These are phyloP conservation scores for Eucalyptus regnans DNA, from an alignment of 345 rosid species.

Conservation along the genomic window DNA sequence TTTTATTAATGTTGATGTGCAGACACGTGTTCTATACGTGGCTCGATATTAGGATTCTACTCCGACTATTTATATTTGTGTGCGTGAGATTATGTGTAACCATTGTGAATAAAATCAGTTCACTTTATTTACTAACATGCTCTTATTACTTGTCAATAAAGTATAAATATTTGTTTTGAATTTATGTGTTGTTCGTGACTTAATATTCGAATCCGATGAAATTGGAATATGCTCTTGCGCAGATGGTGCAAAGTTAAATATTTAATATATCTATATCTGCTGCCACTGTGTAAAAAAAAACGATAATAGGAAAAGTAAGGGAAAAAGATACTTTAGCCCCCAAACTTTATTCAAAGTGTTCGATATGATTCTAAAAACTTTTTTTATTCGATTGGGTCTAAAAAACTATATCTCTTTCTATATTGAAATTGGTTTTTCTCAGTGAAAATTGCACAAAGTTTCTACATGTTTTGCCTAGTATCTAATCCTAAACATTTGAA, in stretches of 20 bases:
- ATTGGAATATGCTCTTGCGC: too few relatives aligned
- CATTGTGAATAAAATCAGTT: background rate
- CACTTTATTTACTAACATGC: background rate
- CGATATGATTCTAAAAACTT: background rate
- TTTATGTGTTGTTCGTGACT: background rate
- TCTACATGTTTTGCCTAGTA: background rate
- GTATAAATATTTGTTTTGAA: background rate
- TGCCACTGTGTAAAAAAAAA: background rate
- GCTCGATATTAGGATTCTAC: background rate
- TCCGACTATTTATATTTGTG: background rate
- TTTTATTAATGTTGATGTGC: background rate
- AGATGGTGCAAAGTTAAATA: background rate
- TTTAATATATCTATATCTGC: background rate
- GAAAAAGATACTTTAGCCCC: background rate
- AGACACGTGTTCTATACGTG: fast-evolving
- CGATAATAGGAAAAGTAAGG: too few relatives aligned
- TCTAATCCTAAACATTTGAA: too few relatives aligned
- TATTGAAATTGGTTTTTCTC: background rate
- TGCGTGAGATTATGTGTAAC: background rate
- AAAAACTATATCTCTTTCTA: background rate
- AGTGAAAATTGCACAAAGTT: background rate
- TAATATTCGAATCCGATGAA: background rate
- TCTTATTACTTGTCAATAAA: background rate
- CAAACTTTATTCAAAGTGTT: background rate
- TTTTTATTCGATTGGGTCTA: background rate